phyloP scores from a whole-genome alignment of 140 eudicot genomes.

The Anethum foeniculum region DNA sequence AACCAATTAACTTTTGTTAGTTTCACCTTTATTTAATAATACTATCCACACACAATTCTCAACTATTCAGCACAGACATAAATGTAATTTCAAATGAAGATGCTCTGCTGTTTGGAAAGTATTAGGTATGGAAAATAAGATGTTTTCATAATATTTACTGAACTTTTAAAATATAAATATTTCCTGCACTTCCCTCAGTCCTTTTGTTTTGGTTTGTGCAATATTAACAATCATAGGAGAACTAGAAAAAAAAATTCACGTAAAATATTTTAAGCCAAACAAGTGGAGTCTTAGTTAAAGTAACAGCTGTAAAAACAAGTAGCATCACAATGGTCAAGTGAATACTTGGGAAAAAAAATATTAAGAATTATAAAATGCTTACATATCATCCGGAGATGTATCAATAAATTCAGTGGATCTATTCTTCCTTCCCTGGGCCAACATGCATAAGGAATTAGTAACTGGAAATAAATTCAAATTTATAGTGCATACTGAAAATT shows the following conservation, averaged over 20 bases:
- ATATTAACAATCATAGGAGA: neutral
- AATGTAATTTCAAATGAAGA: neutral
- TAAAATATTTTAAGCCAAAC: neutral
- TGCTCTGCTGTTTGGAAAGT: neutral
- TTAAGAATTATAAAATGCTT: conserved; percentile 11
- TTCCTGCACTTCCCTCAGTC: neutral
- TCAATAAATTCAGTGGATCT: conserved; percentile 61
- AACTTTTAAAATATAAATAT: neutral
- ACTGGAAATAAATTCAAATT: neutral
- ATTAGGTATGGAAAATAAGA: neutral
- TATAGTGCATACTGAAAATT: neutral
- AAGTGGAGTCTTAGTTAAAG: neutral
- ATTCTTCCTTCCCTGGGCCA: conserved; percentile 70
- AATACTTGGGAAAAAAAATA: neutral
- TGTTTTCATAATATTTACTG: neutral
- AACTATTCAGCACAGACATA: neutral
- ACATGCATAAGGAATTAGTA: conserved; percentile 11
- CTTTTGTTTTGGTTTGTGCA: neutral
- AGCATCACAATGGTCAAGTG: neutral
- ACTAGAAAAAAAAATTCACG: neutral
- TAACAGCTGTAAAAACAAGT: neutral
- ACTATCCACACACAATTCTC: neutral
- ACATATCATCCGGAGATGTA: conserved; percentile 51
- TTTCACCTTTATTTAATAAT: neutral
- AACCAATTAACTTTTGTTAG: neutral